Base-by-base conservation (phyloP, 176 grass and related monocot genomes). In the Eremochloa ophiuroides region DNA sequence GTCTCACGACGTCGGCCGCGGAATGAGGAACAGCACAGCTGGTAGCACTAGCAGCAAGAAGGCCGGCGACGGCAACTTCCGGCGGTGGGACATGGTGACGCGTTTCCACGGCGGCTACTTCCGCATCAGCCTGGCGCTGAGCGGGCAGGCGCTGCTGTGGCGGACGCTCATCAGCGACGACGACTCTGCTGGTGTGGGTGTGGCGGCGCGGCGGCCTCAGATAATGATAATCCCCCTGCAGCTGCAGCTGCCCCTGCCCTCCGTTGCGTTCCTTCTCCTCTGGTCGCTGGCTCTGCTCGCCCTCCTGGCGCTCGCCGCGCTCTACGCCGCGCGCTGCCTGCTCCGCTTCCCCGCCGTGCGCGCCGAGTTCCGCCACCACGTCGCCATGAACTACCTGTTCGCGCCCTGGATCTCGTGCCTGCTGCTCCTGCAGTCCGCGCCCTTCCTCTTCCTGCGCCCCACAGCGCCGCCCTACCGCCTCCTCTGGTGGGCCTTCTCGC, bases 311-410 rank as follows among this genome's bases (percentile, higher is more conserved):
- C 95, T 93, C 13, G 92, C 83, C 71, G 48, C 64, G 64, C 90
- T 98, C 70, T 98, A 93, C 71, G 70, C 76, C 16, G 63, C 48
- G 18, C 90, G 92, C 9, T 98, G 95, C 73, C 17, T 87, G n/a
- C 55, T 94, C 77, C 83, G 74, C 69, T 91, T 91, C 81, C 34
- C 65, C 5, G 87, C 84, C 63, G 88, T 94, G 43, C 92, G 90
- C 77, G 86, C 92, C 27, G 95, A 98, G 90, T 81, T 98, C 84
- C 66, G 90, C 0, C 95, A 98, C 90, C 92, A 93, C 83, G 92
- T 98, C 7, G 92, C 86, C 66, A 91, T 98, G 92, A 98, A 98
- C 88, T 95, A 98, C 80, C 78, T 98, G 14, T 98, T 98, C 75
- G 95, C 95, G 26, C 95, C 95, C 0, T 98, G 88, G 90, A 98